Evolutionary conservation across 352 stramenopile species (phyloP).

Genomic region (Pythium graminicola): DNA sequence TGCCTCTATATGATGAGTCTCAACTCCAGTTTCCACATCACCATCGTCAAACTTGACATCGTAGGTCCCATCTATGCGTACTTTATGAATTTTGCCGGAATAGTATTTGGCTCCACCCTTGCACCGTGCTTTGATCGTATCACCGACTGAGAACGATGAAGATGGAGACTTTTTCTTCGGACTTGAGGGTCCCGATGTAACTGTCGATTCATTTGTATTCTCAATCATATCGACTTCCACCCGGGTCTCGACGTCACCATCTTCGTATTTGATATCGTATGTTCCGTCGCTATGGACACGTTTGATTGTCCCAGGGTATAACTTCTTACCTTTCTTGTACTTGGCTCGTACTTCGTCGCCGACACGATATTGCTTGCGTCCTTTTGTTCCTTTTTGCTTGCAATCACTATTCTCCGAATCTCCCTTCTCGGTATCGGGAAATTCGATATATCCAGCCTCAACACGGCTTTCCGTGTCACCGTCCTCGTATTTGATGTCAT

Average conservation of each 20-base stretch:
- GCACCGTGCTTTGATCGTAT: slow-evolving; percentile 41
- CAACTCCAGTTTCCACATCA: slow-evolving; percentile 34
- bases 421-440: not conserved
- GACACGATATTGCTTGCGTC: slow-evolving; percentile 17
- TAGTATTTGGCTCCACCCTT: slow-evolving; percentile 44
- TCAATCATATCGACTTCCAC: slow-evolving; percentile 14
- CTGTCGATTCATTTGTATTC: not conserved
- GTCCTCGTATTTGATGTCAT: slow-evolving; percentile 64
- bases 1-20: slow-evolving; percentile 4
- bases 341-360: slow-evolving; percentile 43
- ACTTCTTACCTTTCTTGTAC: slow-evolving; percentile 67
- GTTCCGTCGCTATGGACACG: slow-evolving; percentile 52
- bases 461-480: slow-evolving; percentile 42
- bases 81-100: slow-evolving; percentile 39
- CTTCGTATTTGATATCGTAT: slow-evolving; percentile 62
- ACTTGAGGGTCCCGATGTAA: not conserved
- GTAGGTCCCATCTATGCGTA: slow-evolving; percentile 56
- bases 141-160: slow-evolving; percentile 13
- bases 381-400: not conserved
- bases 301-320: slow-evolving; percentile 56
- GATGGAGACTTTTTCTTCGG: slow-evolving; percentile 2
- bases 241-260: slow-evolving; percentile 35
- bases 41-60: slow-evolving; percentile 64
- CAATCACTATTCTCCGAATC: slow-evolving; percentile 7
- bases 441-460: slow-evolving; percentile 31